Conservation (phyloP, 1,284 basidiomycete genomes). For the Cutaneotrichosporon curvatum region DNA sequence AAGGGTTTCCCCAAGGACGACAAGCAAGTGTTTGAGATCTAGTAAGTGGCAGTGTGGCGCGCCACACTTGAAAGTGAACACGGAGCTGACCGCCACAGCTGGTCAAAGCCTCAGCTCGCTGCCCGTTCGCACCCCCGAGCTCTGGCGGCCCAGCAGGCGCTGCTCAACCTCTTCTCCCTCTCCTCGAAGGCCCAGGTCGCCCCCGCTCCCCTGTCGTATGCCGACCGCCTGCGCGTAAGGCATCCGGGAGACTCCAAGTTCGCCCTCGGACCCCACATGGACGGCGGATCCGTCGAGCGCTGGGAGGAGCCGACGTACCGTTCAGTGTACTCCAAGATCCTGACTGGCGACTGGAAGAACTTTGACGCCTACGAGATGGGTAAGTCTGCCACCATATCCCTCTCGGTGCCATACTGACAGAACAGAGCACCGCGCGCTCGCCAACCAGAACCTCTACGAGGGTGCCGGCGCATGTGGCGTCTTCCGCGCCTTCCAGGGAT, state of each 20-base stretch:
- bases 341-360: constrained; percentile 56
- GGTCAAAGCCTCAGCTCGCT: constrained; percentile 57
- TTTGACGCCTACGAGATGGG: constrained; percentile 42
- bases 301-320: constrained; percentile 67
- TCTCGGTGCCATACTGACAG: background rate
- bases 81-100: constrained; percentile 23
- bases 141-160: constrained; percentile 51
- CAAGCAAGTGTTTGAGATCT: constrained; percentile 66
- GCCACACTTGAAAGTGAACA: background rate
- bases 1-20: constrained; percentile 60
- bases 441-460: constrained; percentile 42
- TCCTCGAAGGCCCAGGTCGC: constrained; percentile 49
- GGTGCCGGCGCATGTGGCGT: constrained; percentile 54
- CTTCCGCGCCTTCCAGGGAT: constrained; percentile 67
- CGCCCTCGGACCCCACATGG: constrained; percentile 65
- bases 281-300: constrained; percentile 65
- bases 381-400: constrained; percentile 1
- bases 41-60: constrained; percentile 37
- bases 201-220: constrained; percentile 63
- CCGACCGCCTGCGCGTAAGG: constrained; percentile 66
- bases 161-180: constrained; percentile 59
- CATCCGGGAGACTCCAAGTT: constrained; percentile 64
- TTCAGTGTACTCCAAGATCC: constrained; percentile 54
- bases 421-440: constrained; percentile 21
- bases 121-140: constrained; percentile 68